Conservation (phyloP, 257 asterid species). For the Cynanchum wilfordii region DNA sequence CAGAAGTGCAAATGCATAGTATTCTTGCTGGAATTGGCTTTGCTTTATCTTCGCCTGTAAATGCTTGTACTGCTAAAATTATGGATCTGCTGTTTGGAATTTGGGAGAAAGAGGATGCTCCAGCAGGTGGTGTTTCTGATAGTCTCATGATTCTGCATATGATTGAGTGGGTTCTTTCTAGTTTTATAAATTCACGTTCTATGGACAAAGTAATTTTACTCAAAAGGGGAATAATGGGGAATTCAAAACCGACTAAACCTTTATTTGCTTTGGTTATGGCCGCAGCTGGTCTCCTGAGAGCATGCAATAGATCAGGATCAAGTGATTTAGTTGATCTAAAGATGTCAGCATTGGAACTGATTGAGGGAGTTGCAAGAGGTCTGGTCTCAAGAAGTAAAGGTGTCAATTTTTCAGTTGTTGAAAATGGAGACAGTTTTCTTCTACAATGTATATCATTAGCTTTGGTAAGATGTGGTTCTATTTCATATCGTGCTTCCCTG, state of each 20-base stretch:
- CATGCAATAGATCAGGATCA: conserved; percentile 57
- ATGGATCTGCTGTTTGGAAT: conserved; percentile 45
- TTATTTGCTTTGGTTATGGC: conserved; percentile 64
- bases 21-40: conserved; percentile 79
- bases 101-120: conserved; percentile 61
- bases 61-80: conserved; percentile 38
- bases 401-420: conserved; percentile 20
- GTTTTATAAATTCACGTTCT: conserved; percentile 39
- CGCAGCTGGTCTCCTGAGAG: conserved; percentile 78
- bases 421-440: conserved; percentile 36
- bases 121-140: conserved; percentile 40
- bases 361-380: conserved; percentile 43
- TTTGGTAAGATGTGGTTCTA: conserved; percentile 62
- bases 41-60: conserved; percentile 62
- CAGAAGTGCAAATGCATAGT: conserved; percentile 46
- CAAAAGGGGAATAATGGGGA: conserved; percentile 40
- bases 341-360: conserved; percentile 44
- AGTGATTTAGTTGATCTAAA: conserved; percentile 44
- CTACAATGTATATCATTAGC: conserved; percentile 68
- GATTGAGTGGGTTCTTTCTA: conserved; percentile 77
- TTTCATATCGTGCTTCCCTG: conserved; percentile 42
- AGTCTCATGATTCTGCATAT: conserved; percentile 83
- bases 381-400: conserved; percentile 34
- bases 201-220: conserved; percentile 49
- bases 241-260: conserved; percentile 37